phyloP scores from a whole-genome alignment of 106 monocot genomes.

The Amphibolis antarctica region DNA sequence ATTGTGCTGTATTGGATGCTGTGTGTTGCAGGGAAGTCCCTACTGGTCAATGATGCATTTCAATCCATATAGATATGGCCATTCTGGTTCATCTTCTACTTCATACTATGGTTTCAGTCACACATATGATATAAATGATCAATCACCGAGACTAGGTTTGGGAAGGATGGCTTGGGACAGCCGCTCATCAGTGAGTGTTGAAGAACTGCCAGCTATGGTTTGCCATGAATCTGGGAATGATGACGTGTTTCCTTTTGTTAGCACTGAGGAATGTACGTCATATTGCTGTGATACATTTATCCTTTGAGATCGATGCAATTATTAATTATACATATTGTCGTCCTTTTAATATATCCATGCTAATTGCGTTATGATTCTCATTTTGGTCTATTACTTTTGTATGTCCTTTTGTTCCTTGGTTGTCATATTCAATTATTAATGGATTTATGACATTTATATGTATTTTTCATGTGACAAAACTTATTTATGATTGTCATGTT shows the following conservation, averaged over 20 bases:
- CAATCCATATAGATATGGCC: conserved; percentile 13
- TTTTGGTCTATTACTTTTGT: background rate
- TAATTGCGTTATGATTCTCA: background rate
- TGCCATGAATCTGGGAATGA: conserved; percentile 20
- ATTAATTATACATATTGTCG: too few species aligned
- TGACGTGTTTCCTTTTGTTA: conserved; percentile 26
- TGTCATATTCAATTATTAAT: too few species aligned
- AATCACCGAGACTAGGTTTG: conserved; percentile 45
- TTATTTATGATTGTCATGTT: too few species aligned
- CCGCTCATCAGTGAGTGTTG: conserved; percentile 20
- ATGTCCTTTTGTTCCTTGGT: background rate
- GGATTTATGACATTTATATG: too few species aligned
- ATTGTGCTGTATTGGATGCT: background rate
- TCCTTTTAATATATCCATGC: too few species aligned
- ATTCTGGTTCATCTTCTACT: conserved; percentile 22
- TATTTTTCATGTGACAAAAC: too few species aligned
- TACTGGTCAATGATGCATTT: conserved; percentile 56
- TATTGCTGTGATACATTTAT: background rate
- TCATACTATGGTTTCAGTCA: conserved; percentile 51
- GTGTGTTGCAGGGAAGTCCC: conserved; percentile 49
- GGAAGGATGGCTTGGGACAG: conserved; percentile 49
- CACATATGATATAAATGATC: conserved; percentile 61
- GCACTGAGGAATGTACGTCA: conserved; percentile 68
- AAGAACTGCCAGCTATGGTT: conserved; percentile 21
- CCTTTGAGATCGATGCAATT: background rate